Base-by-base conservation (phyloP, 139 green algal genomes). In the Asterochloris sp. region DNA sequence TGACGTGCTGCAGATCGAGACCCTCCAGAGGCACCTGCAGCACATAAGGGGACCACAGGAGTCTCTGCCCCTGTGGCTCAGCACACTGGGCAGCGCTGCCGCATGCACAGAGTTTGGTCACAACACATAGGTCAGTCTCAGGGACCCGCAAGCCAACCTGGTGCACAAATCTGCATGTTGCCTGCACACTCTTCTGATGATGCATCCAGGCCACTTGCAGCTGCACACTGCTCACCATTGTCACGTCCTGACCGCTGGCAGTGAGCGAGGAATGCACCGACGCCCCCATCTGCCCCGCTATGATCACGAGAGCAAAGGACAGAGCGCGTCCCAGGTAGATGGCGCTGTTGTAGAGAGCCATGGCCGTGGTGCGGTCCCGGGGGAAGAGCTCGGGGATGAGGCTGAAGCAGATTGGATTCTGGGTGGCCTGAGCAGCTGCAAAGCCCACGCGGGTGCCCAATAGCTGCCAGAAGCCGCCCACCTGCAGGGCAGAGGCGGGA, bases 301-400 rank as follows among this genome's bases (percentile, higher is more conserved):
- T 62, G 17, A 94, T 87, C 61, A 97, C 84, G 1, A 89, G 85
- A 19, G 85, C 89, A 82, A 97, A 98, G 13, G 89, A 94, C 26
- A 98, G 87, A 0, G 94, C 94, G 0, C 95, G 88, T 0, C 95
- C 95, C 13, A 94, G 82, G 82, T 98, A 98, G 84, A 98, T 94
- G 67, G 95, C 90, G 73, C 86, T 92, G 88, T 98, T 98, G 89
- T 98, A 98, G 54, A 91, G 77, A 0, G 93, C 89, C 78, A 98
- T 90, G 29, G 95, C 95, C 11, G 90, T 95, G 26, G 90, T 94
- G 29, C 93, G 89, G 80, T 93, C 90, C 21, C 89, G 83, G 68
- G 94, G 95, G 82, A 98, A 98, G 0, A 98, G 88, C 82, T 98
- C 95, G 0, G 94, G 94, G 79, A 98, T 97, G 62, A 97, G 82